A percentile compares a stretch with the other conserved stretches of the same genome.
Evolutionary conservation across 495 filamentous ascomycete genomes (phyloP).

Genomic region (Aspergillus panamensis): DNA sequence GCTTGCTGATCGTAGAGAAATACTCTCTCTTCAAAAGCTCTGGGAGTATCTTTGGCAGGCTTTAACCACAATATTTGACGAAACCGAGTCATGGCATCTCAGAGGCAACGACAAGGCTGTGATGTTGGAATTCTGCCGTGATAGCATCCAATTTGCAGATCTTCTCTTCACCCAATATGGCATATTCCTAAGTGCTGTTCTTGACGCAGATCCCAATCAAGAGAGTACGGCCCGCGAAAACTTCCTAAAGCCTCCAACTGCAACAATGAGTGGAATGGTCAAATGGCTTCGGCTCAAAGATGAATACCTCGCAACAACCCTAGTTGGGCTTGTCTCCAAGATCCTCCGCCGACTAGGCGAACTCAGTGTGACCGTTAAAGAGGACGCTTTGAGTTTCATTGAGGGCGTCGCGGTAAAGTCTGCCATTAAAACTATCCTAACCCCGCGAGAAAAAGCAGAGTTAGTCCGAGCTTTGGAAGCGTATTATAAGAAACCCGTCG

Average conservation of each 20-base stretch:
- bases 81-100: conserved; percentile 75
- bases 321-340: conserved; percentile 65
- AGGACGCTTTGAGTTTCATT: conserved; percentile 57
- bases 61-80: conserved; percentile 74
- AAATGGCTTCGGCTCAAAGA: conserved; percentile 85
- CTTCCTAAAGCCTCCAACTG: conserved; percentile 56
- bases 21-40: conserved; percentile 62
- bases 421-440: conserved; percentile 66
- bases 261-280: conserved; percentile 62
- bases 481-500: conserved; percentile 59
- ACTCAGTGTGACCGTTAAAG: conserved; percentile 61
- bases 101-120: conserved; percentile 61
- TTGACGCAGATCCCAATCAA: conserved; percentile 38
- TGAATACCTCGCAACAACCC: conserved; percentile 70
- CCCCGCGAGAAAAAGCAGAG: conserved; percentile 73
- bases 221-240: conserved; percentile 41
- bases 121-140: conserved; percentile 89
- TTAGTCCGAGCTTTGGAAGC: conserved; percentile 74
- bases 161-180: conserved; percentile 77
- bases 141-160: conserved; percentile 90
- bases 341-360: conserved; percentile 69
- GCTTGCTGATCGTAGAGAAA: conserved; percentile 55
- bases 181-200: conserved; percentile 67
- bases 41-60: conserved; percentile 81
- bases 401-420: conserved; percentile 57